Percentiles rank a stretch among this genome's conserved stretches.
These are phyloP conservation scores for Ottelia alismoides DNA, from an alignment of 106 monocot genomes.

Conservation along the genomic window DNA sequence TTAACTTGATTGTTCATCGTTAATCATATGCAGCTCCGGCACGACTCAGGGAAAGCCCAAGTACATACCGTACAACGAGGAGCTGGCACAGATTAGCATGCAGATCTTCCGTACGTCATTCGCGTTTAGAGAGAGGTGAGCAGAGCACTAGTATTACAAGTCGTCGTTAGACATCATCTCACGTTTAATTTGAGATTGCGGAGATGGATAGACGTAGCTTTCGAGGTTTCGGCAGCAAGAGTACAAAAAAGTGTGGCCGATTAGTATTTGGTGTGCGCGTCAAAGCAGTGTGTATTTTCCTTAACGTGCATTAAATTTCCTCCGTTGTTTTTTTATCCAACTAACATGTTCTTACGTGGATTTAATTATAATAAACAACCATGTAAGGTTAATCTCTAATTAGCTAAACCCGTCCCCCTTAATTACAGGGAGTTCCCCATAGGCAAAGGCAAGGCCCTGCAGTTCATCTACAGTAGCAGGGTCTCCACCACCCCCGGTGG, in stretches of 20 bases:
- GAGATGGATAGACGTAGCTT: too few relatives aligned
- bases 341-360: too few relatives aligned
- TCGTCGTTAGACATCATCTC: not conserved
- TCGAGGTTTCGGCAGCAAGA: too few relatives aligned
- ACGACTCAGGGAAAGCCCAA: slow-evolving; percentile 56
- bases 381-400: too few relatives aligned
- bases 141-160: not conserved
- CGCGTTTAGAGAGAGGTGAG: slow-evolving; percentile 59
- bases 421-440: slow-evolving; percentile 40
- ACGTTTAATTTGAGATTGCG: not conserved
- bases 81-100: slow-evolving; percentile 35
- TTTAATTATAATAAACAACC: too few relatives aligned
- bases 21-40: slow-evolving; percentile 57
- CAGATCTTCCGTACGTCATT: slow-evolving; percentile 56
- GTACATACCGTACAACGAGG: slow-evolving; percentile 45
- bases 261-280: too few relatives aligned
- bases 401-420: not conserved
- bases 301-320: too few relatives aligned
- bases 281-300: too few relatives aligned
- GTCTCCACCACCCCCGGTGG: slow-evolving; percentile 43
- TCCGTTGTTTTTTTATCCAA: too few relatives aligned
- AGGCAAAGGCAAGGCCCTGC: slow-evolving; percentile 54
- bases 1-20: too few relatives aligned
- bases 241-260: too few relatives aligned
- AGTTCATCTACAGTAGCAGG: slow-evolving; percentile 72